Percentiles rank a stretch among this genome's conserved stretches.
Conservation (phyloP, 2,329 filamentous ascomycete species). For the Colletotrichum horii region DNA sequence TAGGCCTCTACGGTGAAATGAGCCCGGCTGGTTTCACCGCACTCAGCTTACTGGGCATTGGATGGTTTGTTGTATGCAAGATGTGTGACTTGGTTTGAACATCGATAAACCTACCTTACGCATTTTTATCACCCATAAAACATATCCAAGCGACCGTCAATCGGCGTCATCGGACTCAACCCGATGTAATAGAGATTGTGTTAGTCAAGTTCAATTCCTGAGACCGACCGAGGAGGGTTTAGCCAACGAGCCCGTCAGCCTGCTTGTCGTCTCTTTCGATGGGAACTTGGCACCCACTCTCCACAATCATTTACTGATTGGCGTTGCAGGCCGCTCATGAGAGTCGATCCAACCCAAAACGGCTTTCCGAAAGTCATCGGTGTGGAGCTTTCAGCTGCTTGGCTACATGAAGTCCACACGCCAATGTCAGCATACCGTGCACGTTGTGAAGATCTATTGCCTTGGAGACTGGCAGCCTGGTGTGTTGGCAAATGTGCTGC, state of each 20-base stretch:
- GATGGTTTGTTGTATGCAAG: background rate
- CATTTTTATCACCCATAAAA: background rate
- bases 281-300: fast-evolving
- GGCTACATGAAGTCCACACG: background rate
- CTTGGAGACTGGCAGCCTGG: background rate
- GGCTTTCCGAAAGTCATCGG: background rate
- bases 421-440: background rate
- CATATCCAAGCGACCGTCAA: fast-evolving
- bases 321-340: background rate
- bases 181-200: background rate
- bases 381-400: background rate
- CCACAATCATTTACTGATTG: background rate
- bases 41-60: background rate
- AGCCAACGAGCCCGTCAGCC: background rate
- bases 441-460: background rate
- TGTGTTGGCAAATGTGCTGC: background rate
- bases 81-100: background rate
- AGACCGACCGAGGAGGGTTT: background rate
- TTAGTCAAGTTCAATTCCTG: background rate
- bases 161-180: background rate
- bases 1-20: background rate
- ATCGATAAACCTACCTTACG: background rate
- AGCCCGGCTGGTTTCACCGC: background rate
- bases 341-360: background rate
- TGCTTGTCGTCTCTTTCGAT: background rate